Base-by-base conservation (phyloP, 345 rosid species). In the Eucalyptus erythrocorys region DNA sequence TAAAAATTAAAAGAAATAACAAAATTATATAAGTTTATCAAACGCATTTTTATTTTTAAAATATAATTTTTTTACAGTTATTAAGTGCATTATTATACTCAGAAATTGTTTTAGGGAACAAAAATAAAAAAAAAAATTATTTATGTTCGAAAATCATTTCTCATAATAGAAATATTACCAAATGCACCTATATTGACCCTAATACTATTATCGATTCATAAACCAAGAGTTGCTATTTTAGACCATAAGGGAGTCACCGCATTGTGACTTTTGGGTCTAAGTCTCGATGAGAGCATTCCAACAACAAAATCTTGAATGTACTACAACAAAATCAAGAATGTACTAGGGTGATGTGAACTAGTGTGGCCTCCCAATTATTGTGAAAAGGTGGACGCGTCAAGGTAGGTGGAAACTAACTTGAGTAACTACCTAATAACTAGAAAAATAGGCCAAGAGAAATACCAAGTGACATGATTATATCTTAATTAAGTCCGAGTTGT, bases 361-460 rank as follows among this genome's bases (percentile, higher is more conserved):
- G 2, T 16, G n/a, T 19, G 6, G 12, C 79, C 11, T 66, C 9
- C 1, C 5, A 16, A n/a, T 32, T 32, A 32, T 4, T 3, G 3
- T 3, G 40, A 15, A 66, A 16, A n/a, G 79, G 6, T 16, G 10
- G 6, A 66, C 40, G 15, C 5, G 22, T 32, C 24, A 32, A 17
- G 4, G 7, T 34, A 34, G 1, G 11, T 3, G 9, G 34, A 68
- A 34, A 32, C 21, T 17, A 24, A 34, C 80, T 3, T 21, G 6
- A 2, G 34, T 16, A 17, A 68, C 11, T 3, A 2, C 12, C 12
- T 17, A 16, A 17, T 40, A 4, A 34, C 26, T 34, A 9, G 5
- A 68, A 32, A 68, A 34, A 34, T 8, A 68, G 13, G 43, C 22
- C 24, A 34, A 17, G 13, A 32, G 43, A 68, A 8, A 16, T 68